Evolutionary conservation across 2,329 filamentous ascomycete genomes (phyloP).

Genomic region (Cladobotryum mycophilum): DNA sequence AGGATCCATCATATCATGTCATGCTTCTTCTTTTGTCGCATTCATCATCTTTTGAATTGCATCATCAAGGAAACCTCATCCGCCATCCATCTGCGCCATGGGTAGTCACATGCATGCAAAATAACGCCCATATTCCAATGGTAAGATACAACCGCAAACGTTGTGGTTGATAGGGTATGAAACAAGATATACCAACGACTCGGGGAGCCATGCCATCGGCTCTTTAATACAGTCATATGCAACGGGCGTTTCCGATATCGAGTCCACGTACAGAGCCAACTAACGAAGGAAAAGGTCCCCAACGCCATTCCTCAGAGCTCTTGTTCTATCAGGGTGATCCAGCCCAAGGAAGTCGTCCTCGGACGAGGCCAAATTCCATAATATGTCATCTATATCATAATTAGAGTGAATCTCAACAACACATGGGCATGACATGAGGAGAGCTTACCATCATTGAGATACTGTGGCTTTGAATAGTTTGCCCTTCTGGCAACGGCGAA

Average conservation of each 20-base stretch:
- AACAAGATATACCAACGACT: constrained; percentile 12
- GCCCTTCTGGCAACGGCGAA: constrained; percentile 75
- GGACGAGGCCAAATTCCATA: constrained; percentile 45
- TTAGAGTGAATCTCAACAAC: constrained; percentile 15
- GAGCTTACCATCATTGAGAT: constrained; percentile 74
- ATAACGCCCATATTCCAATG: constrained; percentile 11
- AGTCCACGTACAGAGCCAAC: not conserved
- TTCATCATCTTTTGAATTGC: not conserved
- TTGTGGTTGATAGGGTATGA: constrained; percentile 9
- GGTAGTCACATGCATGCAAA: constrained; percentile 13
- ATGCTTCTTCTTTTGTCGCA: not conserved
- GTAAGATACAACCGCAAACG: constrained; percentile 1
- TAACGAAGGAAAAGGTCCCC: constrained; percentile 56
- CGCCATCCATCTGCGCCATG: constrained; percentile 8
- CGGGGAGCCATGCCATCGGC: constrained; percentile 1
- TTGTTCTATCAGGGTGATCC: constrained; percentile 59
- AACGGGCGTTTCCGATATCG: not conserved
- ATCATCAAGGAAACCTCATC: constrained; percentile 9
- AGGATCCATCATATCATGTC: too few species aligned
- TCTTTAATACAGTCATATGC: constrained; percentile 1
- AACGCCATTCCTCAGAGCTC: constrained; percentile 51
- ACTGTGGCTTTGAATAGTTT: constrained; percentile 69
- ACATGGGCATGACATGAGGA: not conserved
- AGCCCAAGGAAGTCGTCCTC: constrained; percentile 59
- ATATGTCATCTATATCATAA: constrained; percentile 45